Percentiles rank a stretch among this genome's conserved stretches.
Evolutionary conservation across 495 filamentous ascomycete genomes (phyloP).

Genomic region (Staphylotrichum tortipilum): DNA sequence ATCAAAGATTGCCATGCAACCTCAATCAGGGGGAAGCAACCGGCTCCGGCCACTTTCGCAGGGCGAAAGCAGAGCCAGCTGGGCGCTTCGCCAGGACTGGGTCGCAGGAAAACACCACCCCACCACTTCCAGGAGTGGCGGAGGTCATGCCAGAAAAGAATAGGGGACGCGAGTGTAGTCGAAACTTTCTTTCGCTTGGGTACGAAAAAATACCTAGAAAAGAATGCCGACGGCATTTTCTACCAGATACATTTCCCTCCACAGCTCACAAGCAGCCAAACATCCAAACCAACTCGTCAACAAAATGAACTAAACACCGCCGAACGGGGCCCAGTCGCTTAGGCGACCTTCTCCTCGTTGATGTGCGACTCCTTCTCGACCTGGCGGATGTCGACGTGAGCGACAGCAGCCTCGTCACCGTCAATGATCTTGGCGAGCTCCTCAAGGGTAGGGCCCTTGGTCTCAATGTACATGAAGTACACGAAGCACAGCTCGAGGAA

Average conservation of each 20-base stretch:
- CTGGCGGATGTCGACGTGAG: constrained; percentile 31
- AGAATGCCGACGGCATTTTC: neutral
- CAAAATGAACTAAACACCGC: neutral
- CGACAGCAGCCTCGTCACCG: constrained; percentile 46
- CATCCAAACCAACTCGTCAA: constrained; percentile 4
- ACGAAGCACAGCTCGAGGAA: constrained; percentile 50
- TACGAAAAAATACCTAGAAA: neutral
- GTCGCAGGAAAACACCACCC: no score
- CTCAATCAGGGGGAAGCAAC: neutral
- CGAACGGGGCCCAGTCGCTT: no score
- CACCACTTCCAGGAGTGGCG: no score
- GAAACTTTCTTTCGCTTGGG: constrained; percentile 3
- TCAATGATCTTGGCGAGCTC: constrained; percentile 57
- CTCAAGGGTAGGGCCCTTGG: constrained; percentile 54
- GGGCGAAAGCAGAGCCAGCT: no score
- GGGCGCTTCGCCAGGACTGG: no score
- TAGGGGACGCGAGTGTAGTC: neutral
- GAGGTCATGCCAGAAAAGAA: neutral
- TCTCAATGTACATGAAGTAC: constrained; percentile 61
- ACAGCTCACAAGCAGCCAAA: neutral
- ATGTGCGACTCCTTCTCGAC: constrained; percentile 30
- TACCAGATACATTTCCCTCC: neutral
- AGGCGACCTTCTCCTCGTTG: constrained; percentile 18
- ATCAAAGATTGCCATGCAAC: neutral
- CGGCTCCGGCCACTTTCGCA: neutral